phyloP scores from a whole-genome alignment of 148 eudicot species.

The Euryodendron excelsum region DNA sequence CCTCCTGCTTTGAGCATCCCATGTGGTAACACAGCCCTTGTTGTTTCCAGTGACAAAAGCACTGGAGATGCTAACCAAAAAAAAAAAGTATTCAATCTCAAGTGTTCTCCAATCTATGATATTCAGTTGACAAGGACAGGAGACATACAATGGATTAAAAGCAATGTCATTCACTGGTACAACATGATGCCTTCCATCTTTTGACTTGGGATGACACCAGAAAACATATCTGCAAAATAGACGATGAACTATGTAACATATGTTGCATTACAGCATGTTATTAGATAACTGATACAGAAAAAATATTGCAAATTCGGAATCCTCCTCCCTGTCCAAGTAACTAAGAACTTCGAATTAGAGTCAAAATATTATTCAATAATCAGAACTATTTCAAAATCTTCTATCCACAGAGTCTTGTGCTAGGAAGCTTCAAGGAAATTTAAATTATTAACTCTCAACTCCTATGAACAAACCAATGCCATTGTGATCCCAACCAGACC shows the following conservation, averaged over 20 bases:
- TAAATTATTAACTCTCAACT: background rate
- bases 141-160: conserved; percentile 71
- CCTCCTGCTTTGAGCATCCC: conserved; percentile 72
- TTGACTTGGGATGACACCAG: conserved; percentile 72
- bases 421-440: background rate
- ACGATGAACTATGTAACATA: background rate
- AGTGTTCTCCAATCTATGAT: background rate
- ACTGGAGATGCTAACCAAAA: conserved; percentile 40
- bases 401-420: background rate
- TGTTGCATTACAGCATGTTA: background rate
- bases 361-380: too few species aligned
- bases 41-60: conserved; percentile 78
- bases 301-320: background rate
- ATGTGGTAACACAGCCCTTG: conserved; percentile 68
- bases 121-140: conserved; percentile 9
- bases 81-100: background rate
- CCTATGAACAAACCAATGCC: background rate
- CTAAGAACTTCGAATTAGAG: too few species aligned
- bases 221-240: conserved; percentile 60
- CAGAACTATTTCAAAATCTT: too few species aligned
- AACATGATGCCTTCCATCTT: conserved; percentile 51
- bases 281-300: background rate
- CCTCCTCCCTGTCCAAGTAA: too few species aligned
- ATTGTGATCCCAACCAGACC: background rate
- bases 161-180: conserved; percentile 78